Percentiles rank a stretch among this genome's conserved stretches.
phyloP scores from a whole-genome alignment of 106 monocot species.

The Amphibolis antarctica region DNA sequence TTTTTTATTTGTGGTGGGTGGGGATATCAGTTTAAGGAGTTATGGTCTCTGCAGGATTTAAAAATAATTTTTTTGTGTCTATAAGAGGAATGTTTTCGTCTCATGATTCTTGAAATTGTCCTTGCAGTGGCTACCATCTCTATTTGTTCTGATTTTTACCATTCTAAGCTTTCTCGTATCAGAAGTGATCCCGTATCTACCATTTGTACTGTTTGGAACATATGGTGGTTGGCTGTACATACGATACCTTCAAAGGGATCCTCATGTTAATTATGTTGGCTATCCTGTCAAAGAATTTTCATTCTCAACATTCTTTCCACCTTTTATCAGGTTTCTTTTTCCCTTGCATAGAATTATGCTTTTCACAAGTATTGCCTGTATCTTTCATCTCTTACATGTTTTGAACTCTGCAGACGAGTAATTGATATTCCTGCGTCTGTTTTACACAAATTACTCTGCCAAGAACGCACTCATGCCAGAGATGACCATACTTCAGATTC shows the following conservation, averaged over 20 bases:
- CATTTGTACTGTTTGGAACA: conserved; percentile 14
- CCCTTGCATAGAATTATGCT: neutral
- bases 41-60: too few relatives aligned
- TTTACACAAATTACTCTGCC: conserved; percentile 6
- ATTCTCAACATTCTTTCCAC: conserved; percentile 18
- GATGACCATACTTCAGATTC: conserved; percentile 1
- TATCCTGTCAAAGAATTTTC: conserved; percentile 11
- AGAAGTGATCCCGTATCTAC: conserved; percentile 6
- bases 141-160: neutral
- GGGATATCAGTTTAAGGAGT: too few relatives aligned
- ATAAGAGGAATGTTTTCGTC: neutral
- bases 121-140: conserved; percentile 11
- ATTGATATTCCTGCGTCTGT: neutral
- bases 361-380: neutral
- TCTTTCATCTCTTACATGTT: neutral
- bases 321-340: conserved; percentile 10
- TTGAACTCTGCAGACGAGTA: conserved; percentile 1
- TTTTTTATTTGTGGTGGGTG: too few relatives aligned
- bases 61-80: too few relatives aligned
- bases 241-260: conserved; percentile 16
- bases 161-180: conserved; percentile 7
- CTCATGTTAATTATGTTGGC: conserved; percentile 5
- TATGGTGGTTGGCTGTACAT: conserved; percentile 16
- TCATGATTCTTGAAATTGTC: neutral
- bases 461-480: neutral